A percentile compares a stretch with the other conserved stretches of the same genome.
These are phyloP conservation scores for Triticum turgidum DNA, from an alignment of 176 grass and related monocot genomes.

Conservation along the genomic window DNA sequence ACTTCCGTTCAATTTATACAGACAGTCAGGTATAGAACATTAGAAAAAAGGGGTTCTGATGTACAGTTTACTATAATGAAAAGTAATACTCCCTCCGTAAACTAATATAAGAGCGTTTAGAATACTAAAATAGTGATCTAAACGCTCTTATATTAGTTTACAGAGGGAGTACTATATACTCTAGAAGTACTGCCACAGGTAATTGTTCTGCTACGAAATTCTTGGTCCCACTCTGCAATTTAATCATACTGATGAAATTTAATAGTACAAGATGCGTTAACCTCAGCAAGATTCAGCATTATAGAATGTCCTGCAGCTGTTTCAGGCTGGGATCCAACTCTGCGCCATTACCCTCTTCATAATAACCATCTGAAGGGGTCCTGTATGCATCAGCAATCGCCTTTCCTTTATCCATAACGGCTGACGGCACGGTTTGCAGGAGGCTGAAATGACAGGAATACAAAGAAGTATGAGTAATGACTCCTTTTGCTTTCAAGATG, in stretches of 20 bases:
- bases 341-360: constrained; percentile 27
- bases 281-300: constrained; percentile 5
- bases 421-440: constrained; percentile 73
- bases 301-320: constrained; percentile 71
- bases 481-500: not conserved
- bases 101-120: too few species aligned
- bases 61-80: not conserved
- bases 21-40: not conserved
- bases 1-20: not conserved
- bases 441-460: constrained; percentile 49
- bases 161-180: too few species aligned
- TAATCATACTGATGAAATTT: not conserved
- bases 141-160: too few species aligned
- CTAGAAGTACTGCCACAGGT: not conserved
- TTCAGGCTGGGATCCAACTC: constrained; percentile 57
- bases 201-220: not conserved
- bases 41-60: not conserved
- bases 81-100: not conserved
- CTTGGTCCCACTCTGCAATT: not conserved
- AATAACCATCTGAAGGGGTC: constrained; percentile 45
- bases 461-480: not conserved
- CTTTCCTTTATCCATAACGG: constrained; percentile 82
- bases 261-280: not conserved
- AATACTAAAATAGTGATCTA: too few species aligned
- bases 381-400: constrained; percentile 92